These are phyloP conservation scores for Blastocrithidia nonstop DNA, from an alignment of 208 protist genomes.

Conservation along the genomic window DNA sequence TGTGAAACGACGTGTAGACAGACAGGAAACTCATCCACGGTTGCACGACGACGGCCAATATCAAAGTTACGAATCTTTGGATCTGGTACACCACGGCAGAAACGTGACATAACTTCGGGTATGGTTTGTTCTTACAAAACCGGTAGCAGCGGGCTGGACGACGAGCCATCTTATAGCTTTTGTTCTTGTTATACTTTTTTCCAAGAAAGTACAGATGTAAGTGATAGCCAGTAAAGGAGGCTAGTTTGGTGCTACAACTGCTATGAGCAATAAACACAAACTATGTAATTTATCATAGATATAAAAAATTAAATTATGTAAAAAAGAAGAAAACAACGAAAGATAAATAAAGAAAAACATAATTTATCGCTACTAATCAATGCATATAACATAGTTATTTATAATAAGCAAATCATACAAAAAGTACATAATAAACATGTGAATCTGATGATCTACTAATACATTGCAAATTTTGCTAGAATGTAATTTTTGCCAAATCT, in stretches of 20 bases:
- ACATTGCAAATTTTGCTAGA: too few relatives aligned
- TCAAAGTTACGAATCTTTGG: slow-evolving; percentile 97
- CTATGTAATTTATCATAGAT: too few relatives aligned
- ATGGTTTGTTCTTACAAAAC: slow-evolving; percentile 54
- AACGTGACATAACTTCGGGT: slow-evolving; percentile 83
- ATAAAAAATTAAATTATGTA: not conserved
- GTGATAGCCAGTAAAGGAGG: too few relatives aligned
- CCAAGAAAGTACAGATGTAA: too few relatives aligned
- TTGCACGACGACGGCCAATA: slow-evolving; percentile 93
- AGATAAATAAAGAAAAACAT: slow-evolving; percentile 1
- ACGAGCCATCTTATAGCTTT: slow-evolving; percentile 40
- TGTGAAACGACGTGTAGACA: slow-evolving; percentile 96
- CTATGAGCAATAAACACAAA: too few relatives aligned
- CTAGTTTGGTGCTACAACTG: too few relatives aligned
- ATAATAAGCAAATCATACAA: slow-evolving; percentile 2
- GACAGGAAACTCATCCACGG: slow-evolving; percentile 93
- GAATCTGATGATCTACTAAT: too few relatives aligned
- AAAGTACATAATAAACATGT: too few relatives aligned
- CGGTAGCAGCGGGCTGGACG: slow-evolving; percentile 36
- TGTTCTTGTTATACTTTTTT: too few relatives aligned
- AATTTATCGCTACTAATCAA: not conserved
- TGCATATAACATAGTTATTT: slow-evolving; percentile 1
- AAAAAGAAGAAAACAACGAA: not conserved
- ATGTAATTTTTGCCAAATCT: too few relatives aligned
- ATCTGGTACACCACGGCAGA: slow-evolving; percentile 98